Base-by-base conservation (phyloP, 352 stramenopile species). In the Phytophthora idaei region DNA sequence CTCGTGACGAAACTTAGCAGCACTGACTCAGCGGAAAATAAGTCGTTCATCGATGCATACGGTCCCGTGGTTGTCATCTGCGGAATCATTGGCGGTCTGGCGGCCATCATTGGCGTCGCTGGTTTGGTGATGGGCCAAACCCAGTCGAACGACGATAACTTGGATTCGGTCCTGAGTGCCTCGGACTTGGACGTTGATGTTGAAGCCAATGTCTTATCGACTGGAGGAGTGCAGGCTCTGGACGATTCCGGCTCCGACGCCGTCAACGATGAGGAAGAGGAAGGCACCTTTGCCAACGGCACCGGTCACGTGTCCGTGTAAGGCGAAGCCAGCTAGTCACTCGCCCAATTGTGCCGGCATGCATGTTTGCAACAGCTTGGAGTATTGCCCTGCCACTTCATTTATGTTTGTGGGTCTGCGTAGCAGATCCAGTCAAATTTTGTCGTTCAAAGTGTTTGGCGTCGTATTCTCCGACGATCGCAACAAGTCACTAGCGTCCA, bases 21-120 rank as follows among this genome's bases (percentile, higher is more conserved):
- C 44, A 76, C 71, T 1, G 47, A 32, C 8, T 62, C 64, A 5
- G 50, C 52, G 12, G 42, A 68, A 9, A 68, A 86, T 15, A 76
- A 65, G 50, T 74, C 62, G 36, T 83, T 86, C 47, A 64, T 75
- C 45, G 70, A 85, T 21, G 69, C 71, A 17, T 79, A 73, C 42
- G 69, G 68, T 12, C 81, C 83, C 0, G 65, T 90, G 14, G 69
- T 91, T 58, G 74, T 90, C 41, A 83, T 90, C 52, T 90, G 83
- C 56, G 81, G 79, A 29, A 74, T 86, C 56, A 80, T 93, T 55
- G 83, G 82, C 56, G 81, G 72, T 28, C 50, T 93, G n/a, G 85
- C 81, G 6, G 78, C 82, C 4, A 81, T 92, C 21, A 64, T 93
- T 37, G 85, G 83, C 34, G 78, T 93, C 21, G 80, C 74, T 48